Base-by-base conservation (phyloP, 2,329 filamentous ascomycete species). In the Chrysoporthe cubensis region DNA sequence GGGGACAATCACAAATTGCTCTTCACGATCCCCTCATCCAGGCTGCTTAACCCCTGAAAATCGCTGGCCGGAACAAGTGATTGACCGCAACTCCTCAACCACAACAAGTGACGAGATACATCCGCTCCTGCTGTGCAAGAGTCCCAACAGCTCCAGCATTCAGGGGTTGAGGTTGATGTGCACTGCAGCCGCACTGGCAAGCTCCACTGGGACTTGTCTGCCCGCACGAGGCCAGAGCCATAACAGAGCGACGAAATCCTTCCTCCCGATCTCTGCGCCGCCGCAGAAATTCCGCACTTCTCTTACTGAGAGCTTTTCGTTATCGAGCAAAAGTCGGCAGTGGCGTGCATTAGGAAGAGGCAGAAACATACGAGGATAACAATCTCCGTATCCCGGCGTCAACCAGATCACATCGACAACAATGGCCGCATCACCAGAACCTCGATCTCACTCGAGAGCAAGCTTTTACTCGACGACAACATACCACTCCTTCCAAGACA, bases 401-500 rank as follows among this genome's bases (percentile, higher is more conserved):
- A 50, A 59, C 48, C 67, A 48, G 14, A 44, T 16, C 26, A 59
- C 37, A 13, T 48, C 59, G 32, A 54, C 62, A 50, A 61, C 26
- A 16, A 70, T 70, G 68, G 64, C 65, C 5, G 52, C 57, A 61
- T 65, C 66, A 16, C 64, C 69, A 14, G 61, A 62, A 54, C 65
- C 67, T 50, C 64, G 69, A 21, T 75, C 74, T 56, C 70, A 73
- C 44, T 81, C 80, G 58, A 77, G 79, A 63, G 76, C 78, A 59
- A 84, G 80, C 70, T 80, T 82, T 62, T 76, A 76, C 60, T 85
- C 84, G 40, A 82, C 83, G 72, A 81, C 81, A 46, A 85, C 83
- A 4, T 86, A 86, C 74, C 83, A 86, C 74, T 86, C 84, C 78
- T 86, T 86, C 62, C 78, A 83, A 69, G 82, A 86, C 65, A 76